phyloP scores from a whole-genome alignment of 257 asterid species.

The Echium plantagineum region DNA sequence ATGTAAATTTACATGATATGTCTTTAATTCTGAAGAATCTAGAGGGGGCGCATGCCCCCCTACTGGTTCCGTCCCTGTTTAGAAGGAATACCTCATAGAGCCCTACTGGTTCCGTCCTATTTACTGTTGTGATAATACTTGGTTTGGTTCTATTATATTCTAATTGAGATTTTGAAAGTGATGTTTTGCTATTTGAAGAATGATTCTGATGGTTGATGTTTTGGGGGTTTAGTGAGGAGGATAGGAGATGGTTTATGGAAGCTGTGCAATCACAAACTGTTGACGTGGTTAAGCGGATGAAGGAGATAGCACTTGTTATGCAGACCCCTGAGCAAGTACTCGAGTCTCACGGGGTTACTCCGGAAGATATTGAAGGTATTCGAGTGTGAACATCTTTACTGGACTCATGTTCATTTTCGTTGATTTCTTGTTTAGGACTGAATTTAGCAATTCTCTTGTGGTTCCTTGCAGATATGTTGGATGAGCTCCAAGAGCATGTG shows the following conservation, averaged over 20 bases:
- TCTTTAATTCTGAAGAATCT: too few relatives aligned
- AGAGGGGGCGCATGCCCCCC: too few relatives aligned
- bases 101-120: too few relatives aligned
- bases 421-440: not conserved
- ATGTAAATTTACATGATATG: too few relatives aligned
- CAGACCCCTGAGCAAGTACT: constrained; percentile 69
- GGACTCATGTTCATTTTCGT: not conserved
- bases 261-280: constrained; percentile 90
- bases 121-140: too few relatives aligned
- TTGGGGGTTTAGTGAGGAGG: constrained; percentile 61
- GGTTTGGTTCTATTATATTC: too few relatives aligned
- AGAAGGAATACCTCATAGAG: too few relatives aligned
- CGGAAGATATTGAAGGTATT: constrained; percentile 69
- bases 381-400: not conserved
- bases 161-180: not conserved
- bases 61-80: too few relatives aligned
- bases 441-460: not conserved
- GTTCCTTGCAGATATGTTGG: constrained; percentile 51
- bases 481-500: constrained; percentile 93
- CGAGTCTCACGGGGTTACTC: constrained; percentile 78
- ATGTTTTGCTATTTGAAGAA: not conserved
- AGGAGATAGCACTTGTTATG: constrained; percentile 83
- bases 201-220: not conserved
- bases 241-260: constrained; percentile 84
- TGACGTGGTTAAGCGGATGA: constrained; percentile 76